A percentile compares a stretch with the other conserved stretches of the same genome.
These are phyloP conservation scores for Beauveria australis DNA, from an alignment of 2,329 filamentous ascomycete genomes.

Conservation along the genomic window DNA sequence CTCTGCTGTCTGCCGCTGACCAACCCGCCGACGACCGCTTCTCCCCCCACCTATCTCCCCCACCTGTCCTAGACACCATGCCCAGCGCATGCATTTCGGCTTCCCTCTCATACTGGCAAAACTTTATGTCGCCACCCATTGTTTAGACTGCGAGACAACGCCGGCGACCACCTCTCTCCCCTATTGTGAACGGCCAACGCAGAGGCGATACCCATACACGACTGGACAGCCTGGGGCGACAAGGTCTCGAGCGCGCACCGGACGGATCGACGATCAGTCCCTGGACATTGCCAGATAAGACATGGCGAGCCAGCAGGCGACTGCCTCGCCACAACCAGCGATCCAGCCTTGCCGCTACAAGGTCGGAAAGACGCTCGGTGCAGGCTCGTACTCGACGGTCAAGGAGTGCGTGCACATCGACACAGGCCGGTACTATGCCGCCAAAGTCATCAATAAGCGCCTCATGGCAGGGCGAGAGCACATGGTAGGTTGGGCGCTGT, in stretches of 20 bases:
- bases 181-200: not conserved
- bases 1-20: slow-evolving; percentile 1
- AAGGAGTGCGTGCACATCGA: slow-evolving; percentile 99
- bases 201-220: not conserved
- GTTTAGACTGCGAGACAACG: not conserved
- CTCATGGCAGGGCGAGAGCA: slow-evolving; percentile 96
- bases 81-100: not conserved
- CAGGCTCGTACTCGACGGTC: slow-evolving; percentile 95
- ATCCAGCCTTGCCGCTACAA: slow-evolving; percentile 97
- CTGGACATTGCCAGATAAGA: not conserved
- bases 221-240: not conserved
- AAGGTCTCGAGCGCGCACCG: not conserved
- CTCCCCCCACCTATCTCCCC: not conserved
- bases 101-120: not conserved
- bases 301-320: slow-evolving; percentile 21
- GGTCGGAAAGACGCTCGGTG: slow-evolving; percentile 93
- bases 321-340: slow-evolving; percentile 40
- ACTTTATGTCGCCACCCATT: not conserved
- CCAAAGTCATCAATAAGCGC: slow-evolving; percentile 98
- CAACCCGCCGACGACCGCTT: not conserved
- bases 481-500: slow-evolving; percentile 59
- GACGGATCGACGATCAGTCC: not conserved
- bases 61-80: not conserved
- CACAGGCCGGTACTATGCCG: slow-evolving; percentile 94
- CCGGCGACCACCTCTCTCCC: not conserved